Conservation (phyloP, 352 stramenopile species). For the Globisporangium yorkense region DNA sequence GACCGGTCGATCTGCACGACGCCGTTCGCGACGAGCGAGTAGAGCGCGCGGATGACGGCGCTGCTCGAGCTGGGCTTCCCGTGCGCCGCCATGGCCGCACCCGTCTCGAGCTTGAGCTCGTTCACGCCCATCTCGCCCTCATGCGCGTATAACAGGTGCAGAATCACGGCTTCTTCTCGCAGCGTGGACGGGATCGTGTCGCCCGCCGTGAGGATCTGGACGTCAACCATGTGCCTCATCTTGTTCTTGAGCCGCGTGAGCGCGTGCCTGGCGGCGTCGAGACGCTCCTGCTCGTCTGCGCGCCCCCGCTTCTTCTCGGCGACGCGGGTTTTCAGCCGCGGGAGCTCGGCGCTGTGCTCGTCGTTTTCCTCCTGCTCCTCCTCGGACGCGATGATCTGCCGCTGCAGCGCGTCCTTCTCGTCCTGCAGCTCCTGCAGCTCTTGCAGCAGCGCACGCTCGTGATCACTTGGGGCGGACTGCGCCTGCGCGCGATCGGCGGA, state of each 20-base stretch:
- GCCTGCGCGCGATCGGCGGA: slow-evolving; percentile 8
- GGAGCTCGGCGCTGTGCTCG: slow-evolving; percentile 28
- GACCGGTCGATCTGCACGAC: slow-evolving; percentile 68
- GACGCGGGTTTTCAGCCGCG: slow-evolving; percentile 29
- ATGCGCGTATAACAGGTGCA: slow-evolving; percentile 56
- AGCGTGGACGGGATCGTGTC: slow-evolving; percentile 40
- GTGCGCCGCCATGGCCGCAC: slow-evolving; percentile 31
- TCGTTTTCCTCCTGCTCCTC: slow-evolving; percentile 32
- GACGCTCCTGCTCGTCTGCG: slow-evolving; percentile 18
- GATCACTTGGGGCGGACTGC: slow-evolving; percentile 7
- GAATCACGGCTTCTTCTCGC: slow-evolving; percentile 48
- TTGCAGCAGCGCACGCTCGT: slow-evolving; percentile 13
- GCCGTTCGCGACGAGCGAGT: slow-evolving; percentile 61
- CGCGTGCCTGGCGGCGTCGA: slow-evolving; percentile 36
- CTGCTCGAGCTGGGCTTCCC: slow-evolving; percentile 36
- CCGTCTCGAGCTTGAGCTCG: slow-evolving; percentile 51
- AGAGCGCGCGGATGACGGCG: slow-evolving; percentile 50
- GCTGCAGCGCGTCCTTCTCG: slow-evolving; percentile 41
- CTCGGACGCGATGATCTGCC: slow-evolving; percentile 39
- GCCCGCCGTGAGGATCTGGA: slow-evolving; percentile 40
- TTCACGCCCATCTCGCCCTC: slow-evolving; percentile 61
- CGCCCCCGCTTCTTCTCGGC: slow-evolving; percentile 19
- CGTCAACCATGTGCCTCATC: slow-evolving; percentile 66
- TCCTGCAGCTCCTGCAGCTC: slow-evolving; percentile 30
- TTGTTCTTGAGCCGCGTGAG: slow-evolving; percentile 43